Evolutionary conservation across 176 grass and related monocot genomes (phyloP), one percentile per base, ranked within the genome.

Genomic region (Hyparrhenia diplandra): DNA sequence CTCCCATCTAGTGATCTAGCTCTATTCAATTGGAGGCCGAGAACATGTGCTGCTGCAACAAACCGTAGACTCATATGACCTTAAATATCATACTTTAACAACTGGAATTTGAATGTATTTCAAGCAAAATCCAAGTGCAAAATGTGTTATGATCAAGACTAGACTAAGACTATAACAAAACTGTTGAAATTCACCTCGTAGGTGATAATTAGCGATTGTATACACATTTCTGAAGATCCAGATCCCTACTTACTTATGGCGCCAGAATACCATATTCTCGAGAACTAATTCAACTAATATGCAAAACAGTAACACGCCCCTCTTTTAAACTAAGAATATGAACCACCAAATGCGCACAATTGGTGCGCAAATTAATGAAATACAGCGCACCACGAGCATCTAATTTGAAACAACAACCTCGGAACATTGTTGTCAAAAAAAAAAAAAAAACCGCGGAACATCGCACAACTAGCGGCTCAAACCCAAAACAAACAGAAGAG

Each of bases 171-270:
- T 28, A 80, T 54, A 61, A 57, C 32, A 55, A 16, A 13, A 27
- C 6, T 12, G 3, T 6, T n/a, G 0, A 40, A 63, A 1, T 27
- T 23, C n/a, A 57, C 21, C 52, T 64, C 31, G 54, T 32, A 70
- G 52, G 61, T 75, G 3, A 40, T 49, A 16, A 88, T 29, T 80
- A 16, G 16, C 10, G 34, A 66, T 16, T 30, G 1, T 35, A 67
- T 4, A 27, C 80, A 49, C 76, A 52, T 49, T 84, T 84, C 29
- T 73, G 11, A 88, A 75, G 37, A 80, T 43, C 76, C 31, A 70
- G 28, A 67, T 37, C 27, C 81, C 30, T 5, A 18, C 45, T 24
- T 25, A 61, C 65, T 17, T 17, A 35, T 32, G n/a, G 23, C 20
- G 41, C 32, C 23, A 61, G 24, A 61, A 12, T 28, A 59, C 8